Conservation (phyloP, 768 basidiomycete genomes). For the Termitomyces sp. region DNA sequence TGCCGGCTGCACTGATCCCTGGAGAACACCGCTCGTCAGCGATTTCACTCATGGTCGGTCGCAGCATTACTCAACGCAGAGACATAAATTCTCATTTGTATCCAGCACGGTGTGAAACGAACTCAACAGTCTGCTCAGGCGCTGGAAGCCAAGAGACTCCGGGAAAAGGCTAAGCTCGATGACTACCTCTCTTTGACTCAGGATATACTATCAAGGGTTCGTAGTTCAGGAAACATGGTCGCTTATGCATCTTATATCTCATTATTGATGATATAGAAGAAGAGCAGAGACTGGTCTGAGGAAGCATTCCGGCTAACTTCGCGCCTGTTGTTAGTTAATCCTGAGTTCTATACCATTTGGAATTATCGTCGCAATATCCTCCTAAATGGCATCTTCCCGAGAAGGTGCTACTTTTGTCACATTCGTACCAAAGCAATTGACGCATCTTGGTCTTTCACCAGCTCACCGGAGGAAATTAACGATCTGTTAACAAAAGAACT, state of each 20-base stretch:
- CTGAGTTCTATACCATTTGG: conserved; percentile 97
- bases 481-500: conserved; percentile 67
- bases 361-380: conserved; percentile 87
- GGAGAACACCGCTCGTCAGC: not conserved
- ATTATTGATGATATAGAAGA: conserved; percentile 47
- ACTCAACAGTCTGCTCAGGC: conserved; percentile 51
- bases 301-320: conserved; percentile 80
- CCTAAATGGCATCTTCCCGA: conserved; percentile 60
- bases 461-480: conserved; percentile 57
- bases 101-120: conserved; percentile 71
- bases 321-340: conserved; percentile 73
- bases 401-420: conserved; percentile 37
- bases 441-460: conserved; percentile 24
- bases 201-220: conserved; percentile 59
- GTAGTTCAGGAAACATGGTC: conserved; percentile 14
- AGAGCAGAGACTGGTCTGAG: conserved; percentile 54
- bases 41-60: conserved; percentile 12
- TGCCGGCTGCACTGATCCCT: conserved; percentile 4
- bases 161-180: conserved; percentile 70
- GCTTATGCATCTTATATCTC: conserved; percentile 8
- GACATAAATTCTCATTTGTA: conserved; percentile 2
- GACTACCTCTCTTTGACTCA: conserved; percentile 66
- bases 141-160: conserved; percentile 58
- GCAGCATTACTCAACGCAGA: not conserved
- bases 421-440: not conserved